Percentiles rank a stretch among this genome's conserved stretches.
These are phyloP conservation scores for Colletotrichum abscissum DNA, from an alignment of 2,329 filamentous ascomycete genomes.

Conservation along the genomic window DNA sequence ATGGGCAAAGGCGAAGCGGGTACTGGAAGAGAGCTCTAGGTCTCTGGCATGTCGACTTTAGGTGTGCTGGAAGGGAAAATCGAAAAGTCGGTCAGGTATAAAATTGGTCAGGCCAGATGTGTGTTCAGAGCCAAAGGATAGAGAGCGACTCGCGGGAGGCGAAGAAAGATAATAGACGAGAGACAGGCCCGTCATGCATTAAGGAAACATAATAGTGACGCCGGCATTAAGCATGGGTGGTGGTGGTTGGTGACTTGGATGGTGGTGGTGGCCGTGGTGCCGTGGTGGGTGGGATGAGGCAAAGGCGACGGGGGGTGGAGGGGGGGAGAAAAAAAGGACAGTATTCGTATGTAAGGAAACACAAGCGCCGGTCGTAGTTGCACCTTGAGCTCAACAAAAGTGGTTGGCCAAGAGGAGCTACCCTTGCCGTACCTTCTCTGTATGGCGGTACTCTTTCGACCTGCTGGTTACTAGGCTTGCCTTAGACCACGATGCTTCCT, in stretches of 20 bases:
- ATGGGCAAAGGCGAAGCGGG: not conserved
- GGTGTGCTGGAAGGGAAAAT: not conserved
- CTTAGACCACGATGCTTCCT: too few species aligned
- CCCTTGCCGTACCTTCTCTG: too few species aligned
- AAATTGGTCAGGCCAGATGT: not conserved
- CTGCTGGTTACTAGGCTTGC: too few species aligned
- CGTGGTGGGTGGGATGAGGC: conserved; percentile 6
- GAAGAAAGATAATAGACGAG: not conserved
- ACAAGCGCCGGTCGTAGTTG: not conserved
- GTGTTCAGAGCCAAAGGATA: not conserved
- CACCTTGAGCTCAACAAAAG: conserved; percentile 19
- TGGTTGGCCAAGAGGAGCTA: not conserved
- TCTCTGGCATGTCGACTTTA: not conserved
- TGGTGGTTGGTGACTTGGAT: conserved; percentile 10
- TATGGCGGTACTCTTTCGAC: too few species aligned
- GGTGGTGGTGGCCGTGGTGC: too few species aligned
- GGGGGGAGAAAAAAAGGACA: too few species aligned
- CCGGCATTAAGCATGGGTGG: conserved; percentile 10
- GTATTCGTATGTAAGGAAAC: too few species aligned
- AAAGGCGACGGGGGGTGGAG: not conserved
- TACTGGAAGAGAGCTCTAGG: not conserved
- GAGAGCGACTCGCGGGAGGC: not conserved
- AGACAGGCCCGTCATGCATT: conserved; percentile 22
- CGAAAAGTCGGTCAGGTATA: conserved; percentile 30
- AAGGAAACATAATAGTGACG: conserved; percentile 28